Evolutionary conservation across 2,329 filamentous ascomycete genomes (phyloP).

Genomic region (Hymenoscyphus linearis): DNA sequence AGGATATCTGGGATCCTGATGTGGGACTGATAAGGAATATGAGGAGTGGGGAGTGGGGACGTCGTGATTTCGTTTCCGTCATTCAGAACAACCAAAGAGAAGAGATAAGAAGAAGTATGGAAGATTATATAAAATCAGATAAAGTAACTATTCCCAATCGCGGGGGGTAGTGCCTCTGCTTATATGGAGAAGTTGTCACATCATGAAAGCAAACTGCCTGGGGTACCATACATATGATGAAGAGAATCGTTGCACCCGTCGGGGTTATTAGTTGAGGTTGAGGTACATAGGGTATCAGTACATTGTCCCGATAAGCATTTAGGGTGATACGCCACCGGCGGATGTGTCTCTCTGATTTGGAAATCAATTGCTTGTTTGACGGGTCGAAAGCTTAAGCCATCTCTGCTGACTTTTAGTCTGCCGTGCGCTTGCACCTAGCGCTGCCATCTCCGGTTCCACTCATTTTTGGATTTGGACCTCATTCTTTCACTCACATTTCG

Average conservation of each 20-base stretch:
- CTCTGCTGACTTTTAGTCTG: background rate
- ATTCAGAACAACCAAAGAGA: background rate
- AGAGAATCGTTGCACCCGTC: conserved; percentile 5
- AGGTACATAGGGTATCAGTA: background rate
- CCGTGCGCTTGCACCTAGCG: background rate
- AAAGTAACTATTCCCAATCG: background rate
- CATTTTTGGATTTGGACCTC: background rate
- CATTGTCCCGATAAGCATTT: conserved; percentile 1
- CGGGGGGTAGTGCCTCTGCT: background rate
- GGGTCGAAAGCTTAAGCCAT: background rate
- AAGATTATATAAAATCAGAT: background rate
- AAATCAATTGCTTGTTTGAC: conserved; percentile 1
- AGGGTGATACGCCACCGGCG: conserved; percentile 1
- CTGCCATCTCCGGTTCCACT: conserved; percentile 1
- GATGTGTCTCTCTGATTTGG: background rate
- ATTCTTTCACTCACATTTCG: background rate
- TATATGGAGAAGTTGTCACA: background rate
- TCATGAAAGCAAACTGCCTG: background rate
- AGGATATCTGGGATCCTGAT: conserved; percentile 6
- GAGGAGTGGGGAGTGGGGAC: background rate
- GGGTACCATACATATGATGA: background rate
- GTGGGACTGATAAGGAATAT: conserved; percentile 1
- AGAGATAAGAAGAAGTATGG: background rate
- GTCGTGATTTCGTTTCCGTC: background rate
- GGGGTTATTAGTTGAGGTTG: conserved; percentile 1